Evolutionary conservation across 768 basidiomycete species (phyloP), one percentile per base, ranked within the genome.

Genomic region (Kwoniella dejecticola): DNA sequence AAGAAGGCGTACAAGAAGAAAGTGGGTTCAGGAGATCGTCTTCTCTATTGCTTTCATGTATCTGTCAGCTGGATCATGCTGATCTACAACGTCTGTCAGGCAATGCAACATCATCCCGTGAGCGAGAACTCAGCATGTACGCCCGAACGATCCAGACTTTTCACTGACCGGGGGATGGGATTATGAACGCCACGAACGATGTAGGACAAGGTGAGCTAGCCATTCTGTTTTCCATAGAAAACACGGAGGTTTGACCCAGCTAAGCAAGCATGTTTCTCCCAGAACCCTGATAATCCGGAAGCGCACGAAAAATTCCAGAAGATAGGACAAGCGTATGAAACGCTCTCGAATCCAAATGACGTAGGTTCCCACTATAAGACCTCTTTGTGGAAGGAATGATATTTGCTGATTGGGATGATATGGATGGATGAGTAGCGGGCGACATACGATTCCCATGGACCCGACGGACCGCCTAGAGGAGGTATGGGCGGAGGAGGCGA

Each of bases 1-100:
- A 94, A 93, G 80, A 90, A 89, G 75, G 93, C 93, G 15, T 97
- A 97, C 77, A 88, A 89, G 77, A 89, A 85, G 81, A 94, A 93
- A 86, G 91, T 90, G 56, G 53, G 81, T 69, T 7, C 23, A 17
- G 10, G 6, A 6, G 12, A 41, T 41, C 30, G 27, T 44, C 27
- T 46, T 17, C 38, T 19, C 38, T 19, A 23, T 36, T 31, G 8
- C 41, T n/a, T 61, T 57, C 41, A 57, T n/a, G 71, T 33, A 54
- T 36, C 19, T 38, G 36, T 54, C 44, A 63, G 66, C 66, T 49
- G 57, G 47, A 71, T 66, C 23, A 66, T 72, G 48, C 64, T 52
- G 62, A 30, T 62, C n/a, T n/a, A n/a, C n/a, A n/a, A n/a, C n/a
- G n/a, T 55, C 60, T 53, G 3, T 10, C 71, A 92, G 89, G 91